These are phyloP conservation scores for Aegilops longissima DNA, from an alignment of 176 grass and related monocot genomes.

Conservation along the genomic window DNA sequence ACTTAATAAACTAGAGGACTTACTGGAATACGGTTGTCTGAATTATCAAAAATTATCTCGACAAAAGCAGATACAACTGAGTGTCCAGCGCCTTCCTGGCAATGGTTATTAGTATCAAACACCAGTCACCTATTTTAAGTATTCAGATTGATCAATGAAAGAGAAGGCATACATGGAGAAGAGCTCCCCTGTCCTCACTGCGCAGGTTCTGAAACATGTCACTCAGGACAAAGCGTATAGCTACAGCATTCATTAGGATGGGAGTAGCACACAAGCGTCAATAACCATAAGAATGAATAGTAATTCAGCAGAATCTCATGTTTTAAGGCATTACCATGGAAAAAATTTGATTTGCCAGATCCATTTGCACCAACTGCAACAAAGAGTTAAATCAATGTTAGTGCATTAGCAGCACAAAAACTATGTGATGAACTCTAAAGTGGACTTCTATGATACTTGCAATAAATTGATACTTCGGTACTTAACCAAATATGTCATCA, in stretches of 20 bases:
- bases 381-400: constrained; percentile 30
- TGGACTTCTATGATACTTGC: neutral
- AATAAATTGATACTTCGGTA: neutral
- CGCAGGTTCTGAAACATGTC: constrained; percentile 96
- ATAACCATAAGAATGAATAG: constrained; percentile 3
- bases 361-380: constrained; percentile 97
- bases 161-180: constrained; percentile 83
- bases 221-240: constrained; percentile 97
- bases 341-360: constrained; percentile 98
- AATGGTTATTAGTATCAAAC: constrained; percentile 42
- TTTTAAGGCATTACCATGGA: constrained; percentile 71
- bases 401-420: constrained; percentile 7
- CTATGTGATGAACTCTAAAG: neutral
- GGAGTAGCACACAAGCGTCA: neutral
- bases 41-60: constrained; percentile 97
- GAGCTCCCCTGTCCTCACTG: constrained; percentile 85
- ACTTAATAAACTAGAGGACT: constrained; percentile 33
- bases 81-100: constrained; percentile 95
- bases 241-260: constrained; percentile 53
- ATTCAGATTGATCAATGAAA: constrained; percentile 32
- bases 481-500: neutral
- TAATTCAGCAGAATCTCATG: neutral
- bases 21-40: constrained; percentile 98
- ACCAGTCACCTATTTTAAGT: constrained; percentile 28
- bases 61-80: constrained; percentile 99